Evolutionary conservation across 768 basidiomycete species (phyloP).

Genomic region (Boletus edulis): DNA sequence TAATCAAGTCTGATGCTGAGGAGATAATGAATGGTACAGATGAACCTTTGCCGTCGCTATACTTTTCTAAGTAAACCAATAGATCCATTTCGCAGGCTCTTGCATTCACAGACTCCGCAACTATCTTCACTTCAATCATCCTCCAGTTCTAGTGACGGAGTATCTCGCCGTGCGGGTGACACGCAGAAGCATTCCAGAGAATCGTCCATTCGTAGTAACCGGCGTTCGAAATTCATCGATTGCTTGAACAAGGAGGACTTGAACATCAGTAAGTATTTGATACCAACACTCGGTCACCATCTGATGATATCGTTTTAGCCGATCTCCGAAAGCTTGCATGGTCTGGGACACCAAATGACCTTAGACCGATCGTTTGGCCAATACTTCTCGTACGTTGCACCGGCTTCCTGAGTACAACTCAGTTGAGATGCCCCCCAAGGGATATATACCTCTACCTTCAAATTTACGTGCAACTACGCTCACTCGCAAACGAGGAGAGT

Average conservation of each 20-base stretch:
- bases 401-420: not conserved
- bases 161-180: constrained; percentile 24
- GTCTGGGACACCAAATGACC: constrained; percentile 86
- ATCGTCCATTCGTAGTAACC: constrained; percentile 73
- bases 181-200: constrained; percentile 67
- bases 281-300: not conserved
- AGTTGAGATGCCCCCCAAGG: constrained; percentile 45
- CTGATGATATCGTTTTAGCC: constrained; percentile 37
- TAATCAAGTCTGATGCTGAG: constrained; percentile 64
- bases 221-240: constrained; percentile 78
- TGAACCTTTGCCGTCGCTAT: constrained; percentile 12
- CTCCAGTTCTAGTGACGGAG: constrained; percentile 6
- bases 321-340: constrained; percentile 91
- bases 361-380: constrained; percentile 93
- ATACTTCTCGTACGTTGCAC: constrained; percentile 73
- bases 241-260: constrained; percentile 76
- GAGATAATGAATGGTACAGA: constrained; percentile 73
- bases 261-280: constrained; percentile 63
- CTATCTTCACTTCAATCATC: constrained; percentile 3
- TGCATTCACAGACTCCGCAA: constrained; percentile 28
- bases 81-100: constrained; percentile 62
- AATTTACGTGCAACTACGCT: constrained; percentile 74
- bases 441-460: constrained; percentile 85
- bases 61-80: constrained; percentile 31
- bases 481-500: constrained; percentile 89